Conservation (phyloP, 352 stramenopile species). For the Halophytophthora polymorphica region DNA sequence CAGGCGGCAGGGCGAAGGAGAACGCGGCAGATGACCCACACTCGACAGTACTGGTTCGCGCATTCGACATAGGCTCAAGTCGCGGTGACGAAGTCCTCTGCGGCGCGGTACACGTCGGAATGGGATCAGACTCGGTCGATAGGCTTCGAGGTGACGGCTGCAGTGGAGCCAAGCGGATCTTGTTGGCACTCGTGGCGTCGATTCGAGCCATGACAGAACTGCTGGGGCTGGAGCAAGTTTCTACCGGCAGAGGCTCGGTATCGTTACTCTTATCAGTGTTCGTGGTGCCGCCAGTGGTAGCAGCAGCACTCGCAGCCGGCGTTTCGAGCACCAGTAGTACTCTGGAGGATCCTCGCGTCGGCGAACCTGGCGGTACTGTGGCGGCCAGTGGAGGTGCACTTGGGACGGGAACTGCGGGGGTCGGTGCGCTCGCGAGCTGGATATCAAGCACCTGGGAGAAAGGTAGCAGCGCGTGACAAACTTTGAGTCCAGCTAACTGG, state of each 20-base stretch:
- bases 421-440: slow-evolving; percentile 17
- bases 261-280: neutral
- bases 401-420: neutral
- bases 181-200: slow-evolving; percentile 12
- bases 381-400: neutral
- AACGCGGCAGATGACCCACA: neutral
- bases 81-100: slow-evolving; percentile 4
- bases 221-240: slow-evolving; percentile 14
- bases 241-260: slow-evolving; percentile 3
- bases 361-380: neutral
- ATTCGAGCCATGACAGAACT: neutral
- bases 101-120: slow-evolving; percentile 6
- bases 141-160: slow-evolving; percentile 1
- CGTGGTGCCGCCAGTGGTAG: neutral
- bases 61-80: slow-evolving; percentile 10
- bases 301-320: no score
- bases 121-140: slow-evolving; percentile 2
- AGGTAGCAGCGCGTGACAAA: slow-evolving; percentile 55
- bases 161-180: slow-evolving; percentile 24
- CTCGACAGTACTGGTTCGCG: neutral
- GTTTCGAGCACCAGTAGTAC: no score
- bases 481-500: slow-evolving; percentile 37
- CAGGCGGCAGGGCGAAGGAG: slow-evolving; percentile 14
- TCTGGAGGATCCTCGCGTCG: neutral
- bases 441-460: slow-evolving; percentile 60